Base-by-base conservation (phyloP, 2,329 filamentous ascomycete species). In the Helicocarpus griseus region DNA sequence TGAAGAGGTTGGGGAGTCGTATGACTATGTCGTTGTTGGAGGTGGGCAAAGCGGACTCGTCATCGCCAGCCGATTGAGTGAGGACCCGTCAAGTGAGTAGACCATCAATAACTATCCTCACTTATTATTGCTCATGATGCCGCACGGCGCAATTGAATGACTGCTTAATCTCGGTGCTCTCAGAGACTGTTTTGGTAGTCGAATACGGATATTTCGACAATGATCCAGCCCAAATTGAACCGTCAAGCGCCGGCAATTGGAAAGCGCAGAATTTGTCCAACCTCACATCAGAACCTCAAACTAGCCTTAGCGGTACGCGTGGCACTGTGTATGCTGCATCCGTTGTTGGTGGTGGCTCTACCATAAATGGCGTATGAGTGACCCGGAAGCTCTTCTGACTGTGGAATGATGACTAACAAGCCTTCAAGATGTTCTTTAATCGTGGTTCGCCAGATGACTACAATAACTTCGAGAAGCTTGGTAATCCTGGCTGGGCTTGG, bases 41-140 rank as follows among this genome's bases (percentile, higher is more conserved):
- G 74, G 73, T n/a, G 74, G 75, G 14, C 76, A 74, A 2, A 69
- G 73, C 21, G 74, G 75, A n/a, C 69, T 75, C 49, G 69, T 73
- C 1, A 65, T 76, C 51, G 75, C 73, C 14, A 66, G 65, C 49
- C 69, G 74, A 36, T 65, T 77, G 13, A 66, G 60, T 28, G 69
- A 72, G 53, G 62, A 69, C 24, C n/a, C 45, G 13, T 29, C 26
- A 21, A 45, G 41, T 45, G 22, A 21, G 41, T 21, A 3, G 22
- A n/a, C 19, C 19, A 35, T 11, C n/a, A 35, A 3, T 35, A 14
- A 35, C 31, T 35, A 2, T 14, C 9, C n/a, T 35, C 2, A 35
- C n/a, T 9, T 35, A 2, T 24, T n/a, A n/a, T n/a, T n/a, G n/a
- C n/a, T n/a, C n/a, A n/a, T n/a, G n/a, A n/a, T n/a, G n/a, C n/a